Percentiles rank a stretch among this genome's conserved stretches.
phyloP scores from a whole-genome alignment of 305 asterid species.

The Solanum hybrid region DNA sequence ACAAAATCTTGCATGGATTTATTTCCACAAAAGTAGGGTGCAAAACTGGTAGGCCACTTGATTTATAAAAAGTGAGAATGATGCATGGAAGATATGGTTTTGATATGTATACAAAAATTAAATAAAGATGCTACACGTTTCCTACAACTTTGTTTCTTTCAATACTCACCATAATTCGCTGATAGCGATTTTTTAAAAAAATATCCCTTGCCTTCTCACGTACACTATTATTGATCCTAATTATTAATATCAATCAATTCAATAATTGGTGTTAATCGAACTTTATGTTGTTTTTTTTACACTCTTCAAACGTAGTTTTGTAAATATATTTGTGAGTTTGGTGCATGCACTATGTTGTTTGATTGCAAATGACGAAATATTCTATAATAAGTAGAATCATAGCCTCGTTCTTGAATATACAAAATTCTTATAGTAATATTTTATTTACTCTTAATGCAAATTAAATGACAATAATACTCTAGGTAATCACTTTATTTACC shows the following conservation, averaged over 20 bases:
- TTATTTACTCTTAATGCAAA: not conserved
- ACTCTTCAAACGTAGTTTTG: not conserved
- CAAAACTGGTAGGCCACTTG: not conserved
- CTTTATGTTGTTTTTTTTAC: not conserved
- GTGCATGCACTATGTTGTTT: not conserved
- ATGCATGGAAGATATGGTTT: not conserved
- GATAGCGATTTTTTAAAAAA: not conserved
- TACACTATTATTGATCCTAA: not conserved
- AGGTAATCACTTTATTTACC: not conserved
- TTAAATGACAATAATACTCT: not conserved
- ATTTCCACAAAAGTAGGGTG: not conserved
- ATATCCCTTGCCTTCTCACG: not conserved
- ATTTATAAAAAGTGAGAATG: not conserved
- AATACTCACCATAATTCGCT: not conserved
- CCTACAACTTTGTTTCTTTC: slow-evolving; percentile 1
- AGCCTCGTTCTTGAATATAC: not conserved
- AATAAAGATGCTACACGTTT: slow-evolving; percentile 3
- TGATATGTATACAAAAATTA: not conserved
- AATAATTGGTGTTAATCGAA: not conserved
- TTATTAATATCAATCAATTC: not conserved
- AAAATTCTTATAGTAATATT: too few species aligned
- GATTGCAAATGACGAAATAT: not conserved
- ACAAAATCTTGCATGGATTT: not conserved
- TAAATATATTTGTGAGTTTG: not conserved
- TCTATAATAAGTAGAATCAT: too few species aligned